Conservation (phyloP, 2,329 filamentous ascomycete genomes). For the Leptographium wingfieldii region DNA sequence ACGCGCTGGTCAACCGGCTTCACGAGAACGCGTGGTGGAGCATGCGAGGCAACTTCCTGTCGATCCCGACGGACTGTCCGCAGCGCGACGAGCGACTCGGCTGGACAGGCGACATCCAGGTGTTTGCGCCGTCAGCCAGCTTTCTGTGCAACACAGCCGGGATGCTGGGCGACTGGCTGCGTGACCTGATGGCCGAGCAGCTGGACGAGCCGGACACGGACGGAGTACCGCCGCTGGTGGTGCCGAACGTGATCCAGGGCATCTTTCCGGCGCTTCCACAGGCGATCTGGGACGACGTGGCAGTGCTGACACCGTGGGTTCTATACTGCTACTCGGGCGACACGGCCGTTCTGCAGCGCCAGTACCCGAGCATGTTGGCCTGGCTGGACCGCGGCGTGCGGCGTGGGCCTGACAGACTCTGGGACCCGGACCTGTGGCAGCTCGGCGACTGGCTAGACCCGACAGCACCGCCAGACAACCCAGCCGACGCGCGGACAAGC, state of each 20-base stretch:
- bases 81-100: slow-evolving; percentile 41
- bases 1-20: slow-evolving; percentile 38
- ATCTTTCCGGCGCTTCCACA: not conserved
- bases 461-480: slow-evolving; percentile 21
- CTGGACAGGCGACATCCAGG: slow-evolving; percentile 39
- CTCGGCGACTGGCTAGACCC: slow-evolving; percentile 30
- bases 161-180: slow-evolving; percentile 36
- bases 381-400: slow-evolving; percentile 15
- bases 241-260: slow-evolving; percentile 9
- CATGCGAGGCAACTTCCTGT: slow-evolving; percentile 46
- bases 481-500: slow-evolving; percentile 20
- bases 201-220: not conserved
- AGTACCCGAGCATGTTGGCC: slow-evolving; percentile 17
- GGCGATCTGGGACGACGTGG: slow-evolving; percentile 19
- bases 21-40: slow-evolving; percentile 43
- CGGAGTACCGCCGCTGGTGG: slow-evolving; percentile 15
- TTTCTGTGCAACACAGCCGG: slow-evolving; percentile 41
- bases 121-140: slow-evolving; percentile 36
- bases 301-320: slow-evolving; percentile 19
- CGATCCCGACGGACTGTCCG: slow-evolving; percentile 44
- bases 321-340: slow-evolving; percentile 19
- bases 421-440: slow-evolving; percentile 21
- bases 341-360: slow-evolving; percentile 15
- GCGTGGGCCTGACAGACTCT: slow-evolving; percentile 19
- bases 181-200: slow-evolving; percentile 26